phyloP scores from a whole-genome alignment of 208 protist genomes.

The Trypanosoma lewisi region DNA sequence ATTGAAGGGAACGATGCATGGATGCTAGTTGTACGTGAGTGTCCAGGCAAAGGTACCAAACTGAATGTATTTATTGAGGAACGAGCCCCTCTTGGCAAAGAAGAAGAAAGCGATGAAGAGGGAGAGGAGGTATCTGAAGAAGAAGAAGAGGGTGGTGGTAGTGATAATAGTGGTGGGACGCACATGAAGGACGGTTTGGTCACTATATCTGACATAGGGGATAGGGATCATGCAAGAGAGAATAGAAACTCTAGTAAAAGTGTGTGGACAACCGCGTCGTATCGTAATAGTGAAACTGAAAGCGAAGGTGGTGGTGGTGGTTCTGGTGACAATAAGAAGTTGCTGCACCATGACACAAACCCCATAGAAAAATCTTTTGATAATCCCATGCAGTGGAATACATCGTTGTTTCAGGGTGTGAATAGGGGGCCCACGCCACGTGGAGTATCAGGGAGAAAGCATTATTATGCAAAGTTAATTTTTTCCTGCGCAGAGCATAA shows the following conservation, averaged over 20 bases:
- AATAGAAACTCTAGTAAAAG: not conserved
- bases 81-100: conserved; percentile 9
- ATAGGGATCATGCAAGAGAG: too few relatives aligned
- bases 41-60: conserved; percentile 22
- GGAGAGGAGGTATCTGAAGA: not conserved
- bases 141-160: not conserved
- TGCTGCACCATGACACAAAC: too few relatives aligned
- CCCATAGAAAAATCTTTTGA: too few relatives aligned
- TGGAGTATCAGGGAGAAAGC: not conserved
- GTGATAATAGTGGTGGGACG: not conserved
- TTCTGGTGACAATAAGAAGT: too few relatives aligned
- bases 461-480: conserved; percentile 29
- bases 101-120: not conserved
- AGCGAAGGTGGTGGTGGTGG: too few relatives aligned
- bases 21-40: conserved; percentile 46
- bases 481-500: conserved; percentile 57
- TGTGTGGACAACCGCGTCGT: not conserved
- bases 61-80: conserved; percentile 31
- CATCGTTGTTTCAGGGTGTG: too few relatives aligned
- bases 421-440: too few relatives aligned
- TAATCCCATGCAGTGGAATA: too few relatives aligned
- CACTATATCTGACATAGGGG: not conserved
- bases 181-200: not conserved
- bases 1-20: conserved; percentile 63
- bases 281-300: not conserved